Evolutionary conservation across 2,329 filamentous ascomycete genomes (phyloP), one percentile per base, ranked within the genome.

Genomic region (Nannizzia gypsea): DNA sequence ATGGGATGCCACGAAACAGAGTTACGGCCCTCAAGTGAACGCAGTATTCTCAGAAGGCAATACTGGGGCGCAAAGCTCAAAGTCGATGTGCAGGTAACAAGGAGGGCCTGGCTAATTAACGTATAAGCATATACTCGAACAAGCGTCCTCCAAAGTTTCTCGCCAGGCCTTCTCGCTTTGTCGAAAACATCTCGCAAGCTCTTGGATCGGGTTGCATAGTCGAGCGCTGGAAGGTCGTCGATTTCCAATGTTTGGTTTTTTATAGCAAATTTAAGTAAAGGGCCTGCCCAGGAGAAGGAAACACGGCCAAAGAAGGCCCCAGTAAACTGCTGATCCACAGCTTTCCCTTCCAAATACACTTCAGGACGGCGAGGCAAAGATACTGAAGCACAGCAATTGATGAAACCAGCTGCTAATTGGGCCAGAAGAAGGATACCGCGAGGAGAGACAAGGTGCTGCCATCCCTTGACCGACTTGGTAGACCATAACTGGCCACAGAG

Each of bases 51-150:
- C 60, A 85, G 77, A 63, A 89, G 82, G 28, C 84, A 81, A 69
- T 85, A 82, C 67, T 89, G 88, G 0, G 88, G 88, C 0, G 82
- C 80, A 61, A 90, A 84, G 59, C 83, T 83, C n/a, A 87, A 66
- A 31, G 85, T 65, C 6, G 81, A 80, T 20, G 78, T 76, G 5
- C 78, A 62, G 0, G 83, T 61, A 11, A 82, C 83, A 6, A 88
- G 68, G 1, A 73, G 52, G 74, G 81, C 84, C 71, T 90, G 87
- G 6, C 81, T 59, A 1, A 77, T 65, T 42, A 91, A 76, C 0
- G 76, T 70, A 24, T 70, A 70, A 62, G 80, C 80, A 68, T 89
- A 85, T 0, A 81, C 80, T 46, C 77, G 69, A 3, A 85, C 65
- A 2, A 90, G 67, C 0, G 81, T 80, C 58, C 82, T 75, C 80